Conservation (phyloP, 495 filamentous ascomycete species). For the Elaphomyces granulatus region DNA sequence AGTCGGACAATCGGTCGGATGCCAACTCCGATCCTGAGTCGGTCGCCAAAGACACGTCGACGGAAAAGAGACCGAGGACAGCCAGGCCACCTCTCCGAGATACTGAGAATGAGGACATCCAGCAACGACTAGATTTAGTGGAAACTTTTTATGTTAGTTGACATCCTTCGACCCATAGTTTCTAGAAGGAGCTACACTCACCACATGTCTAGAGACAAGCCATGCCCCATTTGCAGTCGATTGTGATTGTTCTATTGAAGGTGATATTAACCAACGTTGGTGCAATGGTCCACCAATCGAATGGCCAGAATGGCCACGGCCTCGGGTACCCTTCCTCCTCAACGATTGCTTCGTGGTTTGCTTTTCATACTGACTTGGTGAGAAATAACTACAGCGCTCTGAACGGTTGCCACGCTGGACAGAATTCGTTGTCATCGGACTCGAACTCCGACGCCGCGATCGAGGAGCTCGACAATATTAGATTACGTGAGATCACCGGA, state of each 20-base stretch:
- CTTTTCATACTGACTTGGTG: background rate
- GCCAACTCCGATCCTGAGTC: conserved; percentile 26
- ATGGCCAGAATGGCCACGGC: conserved; percentile 28
- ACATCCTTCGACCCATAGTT: background rate
- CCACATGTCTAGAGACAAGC: conserved; percentile 42
- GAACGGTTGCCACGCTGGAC: conserved; percentile 19
- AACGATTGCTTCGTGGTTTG: background rate
- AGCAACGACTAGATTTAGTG: conserved; percentile 55
- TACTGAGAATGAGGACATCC: conserved; percentile 41
- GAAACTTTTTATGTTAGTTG: conserved; percentile 79
- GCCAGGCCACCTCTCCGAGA: conserved; percentile 33
- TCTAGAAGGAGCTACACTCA: conserved; percentile 11
- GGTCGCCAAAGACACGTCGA: conserved; percentile 17
- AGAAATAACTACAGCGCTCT: conserved; percentile 22
- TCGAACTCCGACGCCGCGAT: conserved; percentile 27
- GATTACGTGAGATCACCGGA: conserved; percentile 69
- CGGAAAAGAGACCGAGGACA: conserved; percentile 16
- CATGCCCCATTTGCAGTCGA: conserved; percentile 74
- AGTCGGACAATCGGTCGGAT: conserved; percentile 24
- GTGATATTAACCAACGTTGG: conserved; percentile 74
- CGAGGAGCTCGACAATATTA: conserved; percentile 66
- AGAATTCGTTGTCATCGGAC: conserved; percentile 17
- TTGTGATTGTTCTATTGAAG: conserved; percentile 88
- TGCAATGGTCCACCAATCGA: conserved; percentile 38
- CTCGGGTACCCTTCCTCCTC: conserved; percentile 19